Percentiles rank a stretch among this genome's conserved stretches.
Evolutionary conservation across 306 rosid genomes (phyloP).

Genomic region (Albizia julibrissin): DNA sequence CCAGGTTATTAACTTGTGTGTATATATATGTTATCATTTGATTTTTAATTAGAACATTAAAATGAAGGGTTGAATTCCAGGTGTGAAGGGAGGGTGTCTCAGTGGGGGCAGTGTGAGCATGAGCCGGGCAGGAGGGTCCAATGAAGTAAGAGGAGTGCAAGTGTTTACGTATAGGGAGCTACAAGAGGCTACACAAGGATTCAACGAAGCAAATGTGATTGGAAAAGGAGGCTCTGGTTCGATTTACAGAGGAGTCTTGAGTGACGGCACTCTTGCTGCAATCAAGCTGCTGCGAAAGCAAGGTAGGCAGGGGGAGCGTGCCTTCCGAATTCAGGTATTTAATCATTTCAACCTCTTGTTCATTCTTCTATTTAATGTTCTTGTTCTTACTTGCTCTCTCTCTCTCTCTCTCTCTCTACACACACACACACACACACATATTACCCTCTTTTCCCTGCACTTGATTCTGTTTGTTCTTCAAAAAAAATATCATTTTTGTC

Average conservation of each 20-base stretch:
- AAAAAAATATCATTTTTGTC: neutral
- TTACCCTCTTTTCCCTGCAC: neutral
- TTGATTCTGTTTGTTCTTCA: neutral
- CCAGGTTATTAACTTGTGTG: conserved; percentile 56
- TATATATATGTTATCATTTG: neutral
- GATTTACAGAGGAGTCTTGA: conserved; percentile 71
- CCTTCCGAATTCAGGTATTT: conserved; percentile 92
- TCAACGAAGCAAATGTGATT: conserved; percentile 66
- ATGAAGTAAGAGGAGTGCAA: conserved; percentile 71
- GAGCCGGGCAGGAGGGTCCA: conserved; percentile 45
- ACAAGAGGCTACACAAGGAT: conserved; percentile 68
- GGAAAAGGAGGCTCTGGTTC: conserved; percentile 64
- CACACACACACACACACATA: too few relatives aligned
- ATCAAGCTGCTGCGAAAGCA: conserved; percentile 67
- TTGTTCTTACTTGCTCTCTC: conserved; percentile 33
- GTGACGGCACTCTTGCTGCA: conserved; percentile 82
- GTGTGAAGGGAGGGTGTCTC: conserved; percentile 81
- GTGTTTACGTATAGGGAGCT: conserved; percentile 86
- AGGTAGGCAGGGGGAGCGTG: conserved; percentile 94
- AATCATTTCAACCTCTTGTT: conserved; percentile 10
- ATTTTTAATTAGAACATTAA: neutral
- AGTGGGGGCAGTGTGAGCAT: conserved; percentile 61
- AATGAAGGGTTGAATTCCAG: conserved; percentile 36
- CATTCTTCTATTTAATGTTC: conserved; percentile 30
- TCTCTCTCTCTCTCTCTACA: neutral